Percentiles rank a stretch among this genome's conserved stretches.
These are phyloP conservation scores for Macrotyloma uniflorum DNA, from an alignment of 306 rosid species.

Conservation along the genomic window DNA sequence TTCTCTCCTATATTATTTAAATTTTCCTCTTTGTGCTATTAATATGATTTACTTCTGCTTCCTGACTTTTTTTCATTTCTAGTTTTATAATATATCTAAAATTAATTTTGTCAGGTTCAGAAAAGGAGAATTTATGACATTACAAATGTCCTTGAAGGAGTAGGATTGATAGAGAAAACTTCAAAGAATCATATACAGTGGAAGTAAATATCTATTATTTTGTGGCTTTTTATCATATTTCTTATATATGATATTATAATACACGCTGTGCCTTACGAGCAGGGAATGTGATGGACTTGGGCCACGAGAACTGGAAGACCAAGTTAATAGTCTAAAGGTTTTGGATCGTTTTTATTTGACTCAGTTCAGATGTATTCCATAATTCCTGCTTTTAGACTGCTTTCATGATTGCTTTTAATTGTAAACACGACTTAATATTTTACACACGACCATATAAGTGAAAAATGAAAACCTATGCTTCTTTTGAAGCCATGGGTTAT, in stretches of 20 bases:
- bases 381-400: constrained; percentile 11
- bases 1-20: neutral
- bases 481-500: neutral
- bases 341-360: constrained; percentile 29
- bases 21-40: neutral
- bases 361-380: neutral
- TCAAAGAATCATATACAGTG: constrained; percentile 81
- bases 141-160: constrained; percentile 89
- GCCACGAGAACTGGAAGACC: constrained; percentile 50
- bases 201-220: constrained; percentile 57
- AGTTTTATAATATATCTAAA: constrained; percentile 9
- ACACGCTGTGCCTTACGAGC: constrained; percentile 29
- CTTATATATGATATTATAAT: constrained; percentile 14
- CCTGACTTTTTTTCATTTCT: neutral
- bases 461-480: constrained; percentile 16
- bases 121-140: constrained; percentile 89
- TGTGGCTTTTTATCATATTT: constrained; percentile 31
- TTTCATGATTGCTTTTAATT: constrained; percentile 25
- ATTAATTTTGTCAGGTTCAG: constrained; percentile 60
- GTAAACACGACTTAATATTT: constrained; percentile 24
- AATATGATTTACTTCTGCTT: constrained; percentile 8
- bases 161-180: constrained; percentile 79
- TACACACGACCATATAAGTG: constrained; percentile 13
- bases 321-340: constrained; percentile 55
- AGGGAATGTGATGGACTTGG: constrained; percentile 56